phyloP scores from a whole-genome alignment of 2,329 filamentous ascomycete species.

The Penicillium sp. region DNA sequence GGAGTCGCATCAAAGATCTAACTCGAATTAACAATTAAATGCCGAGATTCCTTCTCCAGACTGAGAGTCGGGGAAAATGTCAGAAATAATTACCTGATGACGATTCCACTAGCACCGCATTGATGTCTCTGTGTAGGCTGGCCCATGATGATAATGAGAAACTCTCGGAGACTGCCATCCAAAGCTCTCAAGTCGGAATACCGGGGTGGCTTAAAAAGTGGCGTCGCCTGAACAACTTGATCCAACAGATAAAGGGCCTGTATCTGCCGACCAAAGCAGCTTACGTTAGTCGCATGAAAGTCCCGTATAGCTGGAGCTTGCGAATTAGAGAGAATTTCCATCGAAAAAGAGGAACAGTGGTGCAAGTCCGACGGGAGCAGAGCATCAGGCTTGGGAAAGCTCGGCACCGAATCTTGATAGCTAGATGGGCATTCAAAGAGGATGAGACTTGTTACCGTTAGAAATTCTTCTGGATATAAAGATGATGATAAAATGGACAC shows the following conservation, averaged over 20 bases:
- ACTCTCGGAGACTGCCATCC: not conserved
- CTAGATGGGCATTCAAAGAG: slow-evolving; percentile 1
- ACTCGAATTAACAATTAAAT: not conserved
- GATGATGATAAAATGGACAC: not conserved
- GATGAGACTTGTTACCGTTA: not conserved
- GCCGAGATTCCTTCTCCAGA: not conserved
- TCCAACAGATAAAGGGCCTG: not conserved
- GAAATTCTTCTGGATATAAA: not conserved
- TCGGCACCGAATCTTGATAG: not conserved
- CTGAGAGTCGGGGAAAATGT: not conserved
- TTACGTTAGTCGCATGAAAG: not conserved
- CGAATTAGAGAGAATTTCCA: not conserved
- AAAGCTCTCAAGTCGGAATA: not conserved
- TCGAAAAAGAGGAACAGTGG: not conserved
- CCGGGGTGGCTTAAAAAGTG: not conserved
- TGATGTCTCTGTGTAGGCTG: not conserved
- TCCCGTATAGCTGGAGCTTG: not conserved
- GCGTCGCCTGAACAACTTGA: not conserved
- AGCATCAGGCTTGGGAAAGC: not conserved
- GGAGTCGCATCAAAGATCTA: slow-evolving; percentile 3
- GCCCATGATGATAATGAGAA: not conserved
- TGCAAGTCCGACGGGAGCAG: not conserved
- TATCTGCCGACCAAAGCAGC: slow-evolving; percentile 5
- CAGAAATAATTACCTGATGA: not conserved
- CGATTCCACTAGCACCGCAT: slow-evolving; percentile 2